Percentiles rank a stretch among this genome's conserved stretches.
phyloP scores from a whole-genome alignment of 2,329 filamentous ascomycete species.

The Xylariaceae sp. region DNA sequence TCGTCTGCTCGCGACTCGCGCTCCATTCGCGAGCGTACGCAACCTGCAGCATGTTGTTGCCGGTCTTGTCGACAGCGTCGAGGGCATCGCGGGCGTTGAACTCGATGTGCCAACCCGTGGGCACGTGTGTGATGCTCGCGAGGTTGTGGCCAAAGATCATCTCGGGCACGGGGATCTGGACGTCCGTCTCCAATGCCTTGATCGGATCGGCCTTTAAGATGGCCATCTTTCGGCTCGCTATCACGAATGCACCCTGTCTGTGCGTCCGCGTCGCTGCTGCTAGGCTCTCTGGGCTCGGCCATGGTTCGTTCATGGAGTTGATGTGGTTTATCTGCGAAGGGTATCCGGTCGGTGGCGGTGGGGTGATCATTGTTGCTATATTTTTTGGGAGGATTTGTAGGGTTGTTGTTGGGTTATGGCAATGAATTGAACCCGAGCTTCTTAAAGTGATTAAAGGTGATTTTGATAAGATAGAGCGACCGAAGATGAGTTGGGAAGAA shows the following conservation, averaged over 20 bases:
- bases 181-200: slow-evolving; percentile 77
- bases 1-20: slow-evolving; percentile 71
- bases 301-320: slow-evolving; percentile 57
- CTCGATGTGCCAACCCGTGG: slow-evolving; percentile 76
- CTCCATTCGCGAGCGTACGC: slow-evolving; percentile 90
- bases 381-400: no score
- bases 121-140: slow-evolving; percentile 75
- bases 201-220: slow-evolving; percentile 94
- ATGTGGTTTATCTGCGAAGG: slow-evolving; percentile 41
- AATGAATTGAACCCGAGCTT: no score
- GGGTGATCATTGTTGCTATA: slow-evolving; percentile 7
- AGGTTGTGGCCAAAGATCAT: slow-evolving; percentile 99
- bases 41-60: slow-evolving; percentile 87
- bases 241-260: slow-evolving; percentile 70
- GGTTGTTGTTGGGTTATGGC: no score
- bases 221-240: slow-evolving; percentile 87
- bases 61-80: slow-evolving; percentile 93
- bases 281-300: slow-evolving; percentile 58
- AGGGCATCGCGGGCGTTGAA: slow-evolving; percentile 90
- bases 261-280: slow-evolving; percentile 62
- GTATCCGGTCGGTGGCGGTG: slow-evolving; percentile 28
- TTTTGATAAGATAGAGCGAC: no score
- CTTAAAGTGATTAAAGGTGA: background rate
- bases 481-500: no score
- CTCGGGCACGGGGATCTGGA: slow-evolving; percentile 90